Base-by-base conservation (phyloP, 2,329 filamentous ascomycete species). In the Ascochyta koolunga region DNA sequence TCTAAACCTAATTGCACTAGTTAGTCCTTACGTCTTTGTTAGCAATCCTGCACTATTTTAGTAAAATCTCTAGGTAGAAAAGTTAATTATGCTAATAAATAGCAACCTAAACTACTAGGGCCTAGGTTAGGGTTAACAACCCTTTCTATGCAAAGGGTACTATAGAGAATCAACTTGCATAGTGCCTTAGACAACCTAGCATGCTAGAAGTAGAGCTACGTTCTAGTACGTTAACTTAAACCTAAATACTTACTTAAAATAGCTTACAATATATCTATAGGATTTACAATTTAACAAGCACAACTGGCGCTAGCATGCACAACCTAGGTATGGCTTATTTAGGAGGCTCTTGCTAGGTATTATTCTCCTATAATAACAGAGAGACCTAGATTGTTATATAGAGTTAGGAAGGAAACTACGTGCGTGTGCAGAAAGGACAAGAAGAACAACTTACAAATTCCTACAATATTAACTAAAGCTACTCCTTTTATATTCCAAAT, bases 311-410 rank as follows among this genome's bases (percentile, higher is more conserved):
- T 50, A 50, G 40, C 16, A 55, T 55, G 31, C 31, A 55, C 8
- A 13, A 55, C 11, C 41, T 18, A 11, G 31, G 52, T 10, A 36
- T 36, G n/a, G 52, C 46, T 31, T 76, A 80, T 57, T 78, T 71
- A 40, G 77, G 77, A 24, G 78, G 78, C 41, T 74, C 68, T 11
- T 79, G 77, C 58, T 75, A 79, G 56, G 72, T 75, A n/a, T 77
- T 75, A 5, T 72, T 77, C 54, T 75, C 69, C 13, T 63, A 67
- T 15, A 74, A 80, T 54, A 58, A 65, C 24, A 74, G 76, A 44
- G 63, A 72, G 46, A 77, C 70, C 0, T 79, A 77, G 66, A 69
- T 71, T 32, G 74, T 78, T 3, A 71, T 72, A 2, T 71, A 70
- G 5, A 75, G 69, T 16, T 79, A 73, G 62, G 72, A 79, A 52